Base-by-base conservation (phyloP, 176 grass and related monocot species). In the Puccinellia tenuiflora region DNA sequence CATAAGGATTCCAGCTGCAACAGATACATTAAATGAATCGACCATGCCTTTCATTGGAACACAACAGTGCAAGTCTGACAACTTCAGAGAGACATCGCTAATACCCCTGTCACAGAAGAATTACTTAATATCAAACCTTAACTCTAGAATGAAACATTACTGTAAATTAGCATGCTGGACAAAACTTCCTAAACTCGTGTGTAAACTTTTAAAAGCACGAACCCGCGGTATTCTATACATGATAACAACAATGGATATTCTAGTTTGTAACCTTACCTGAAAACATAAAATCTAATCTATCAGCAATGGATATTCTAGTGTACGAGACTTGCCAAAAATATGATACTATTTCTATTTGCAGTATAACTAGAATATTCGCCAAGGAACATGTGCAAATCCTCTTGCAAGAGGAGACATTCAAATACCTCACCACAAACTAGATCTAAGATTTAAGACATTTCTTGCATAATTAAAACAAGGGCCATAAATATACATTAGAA, bases 1-100 rank as follows among this genome's bases (percentile, higher is more conserved):
- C 96, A 98, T 98, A 45, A 98, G 89, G 67, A 98, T 93, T 86
- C 96, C 96, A 83, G 96, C 81, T 45, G 96, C 96, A 74, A 98
- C 96, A 73, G 96, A 98, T 74, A 98, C 96, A 90, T 98, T 98
- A 87, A 98, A 98, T 50, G 96, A 98, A 98, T 98, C 96, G 62
- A 98, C 91, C 96, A 98, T 98, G 75, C 96, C 96, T 86, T 93
- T 98, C 96, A 98, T 98, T 30, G 96, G 96, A 93, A 98, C 68
- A 52, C 84, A 91, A 84, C 96, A 98, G 69, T 95, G 92, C 84
- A 98, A 79, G 77, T 98, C 92, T 80, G 96, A 98, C 39, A 93
- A 48, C 51, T 72, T 42, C 48, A 93, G 43, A 47, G 92, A 83
- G 68, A 86, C 92, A 37, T 93, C 88, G 16, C 90, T 98, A 68